Conservation (phyloP, 2,329 filamentous ascomycete genomes). For the Macrophomina phaseolina region DNA sequence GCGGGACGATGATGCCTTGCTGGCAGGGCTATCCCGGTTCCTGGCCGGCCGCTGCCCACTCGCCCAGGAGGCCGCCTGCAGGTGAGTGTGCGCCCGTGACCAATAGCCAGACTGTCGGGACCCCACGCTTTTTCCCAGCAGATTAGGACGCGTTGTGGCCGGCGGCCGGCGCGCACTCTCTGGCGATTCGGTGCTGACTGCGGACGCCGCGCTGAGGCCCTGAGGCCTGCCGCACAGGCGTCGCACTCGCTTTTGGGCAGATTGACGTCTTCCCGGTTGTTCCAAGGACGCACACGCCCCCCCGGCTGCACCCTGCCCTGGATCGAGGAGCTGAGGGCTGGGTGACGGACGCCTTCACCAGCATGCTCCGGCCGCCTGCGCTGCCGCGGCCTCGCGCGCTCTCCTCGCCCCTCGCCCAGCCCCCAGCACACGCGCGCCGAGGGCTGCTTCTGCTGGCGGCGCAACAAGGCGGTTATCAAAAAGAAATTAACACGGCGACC, state of each 20-base stretch:
- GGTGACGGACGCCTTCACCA: background rate
- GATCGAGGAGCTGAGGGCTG: constrained; percentile 21
- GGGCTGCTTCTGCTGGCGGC: background rate
- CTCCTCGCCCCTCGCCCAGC: background rate
- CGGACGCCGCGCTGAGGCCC: background rate
- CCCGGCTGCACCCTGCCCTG: constrained; percentile 5
- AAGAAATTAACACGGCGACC: background rate
- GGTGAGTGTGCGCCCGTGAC: too few relatives aligned
- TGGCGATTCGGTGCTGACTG: constrained; percentile 14
- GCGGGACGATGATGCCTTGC: background rate
- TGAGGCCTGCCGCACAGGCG: background rate
- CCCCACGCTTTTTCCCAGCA: background rate
- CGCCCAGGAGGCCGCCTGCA: too few relatives aligned
- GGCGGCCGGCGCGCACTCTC: background rate
- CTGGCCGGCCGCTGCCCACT: too few relatives aligned
- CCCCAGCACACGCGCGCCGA: background rate
- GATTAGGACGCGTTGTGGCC: background rate
- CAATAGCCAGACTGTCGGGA: constrained; percentile 2
- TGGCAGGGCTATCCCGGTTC: too few relatives aligned
- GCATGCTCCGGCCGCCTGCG: background rate
- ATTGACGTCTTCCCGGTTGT: constrained; percentile 7
- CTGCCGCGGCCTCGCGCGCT: background rate
- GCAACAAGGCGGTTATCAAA: background rate
- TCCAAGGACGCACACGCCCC: background rate
- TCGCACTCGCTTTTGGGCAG: constrained; percentile 8